Percentiles rank a stretch among this genome's conserved stretches.
Evolutionary conservation across 331 rosid genomes (phyloP).

Genomic region (Phaseolus coccineus): DNA sequence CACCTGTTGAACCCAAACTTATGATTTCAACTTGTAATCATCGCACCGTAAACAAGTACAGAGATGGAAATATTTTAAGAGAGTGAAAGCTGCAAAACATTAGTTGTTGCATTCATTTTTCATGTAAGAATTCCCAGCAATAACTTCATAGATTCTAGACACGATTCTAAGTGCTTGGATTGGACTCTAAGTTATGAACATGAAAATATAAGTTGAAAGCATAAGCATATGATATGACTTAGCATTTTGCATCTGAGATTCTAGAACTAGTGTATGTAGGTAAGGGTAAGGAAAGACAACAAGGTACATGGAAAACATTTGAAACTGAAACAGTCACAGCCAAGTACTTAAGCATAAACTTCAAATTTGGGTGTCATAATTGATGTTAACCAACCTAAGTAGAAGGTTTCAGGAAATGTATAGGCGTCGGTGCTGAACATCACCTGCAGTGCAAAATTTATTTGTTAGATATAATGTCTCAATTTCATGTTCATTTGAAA

Average conservation of each 20-base stretch:
- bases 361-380: constrained; percentile 2
- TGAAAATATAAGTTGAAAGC: not conserved
- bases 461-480: constrained; percentile 33
- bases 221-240: not conserved
- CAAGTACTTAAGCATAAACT: not conserved
- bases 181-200: not conserved
- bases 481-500: constrained; percentile 6
- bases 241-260: not conserved
- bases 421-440: constrained; percentile 95
- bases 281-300: not conserved
- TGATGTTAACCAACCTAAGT: constrained; percentile 69
- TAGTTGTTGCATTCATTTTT: constrained; percentile 4
- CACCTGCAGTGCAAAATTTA: constrained; percentile 77
- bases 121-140: constrained; percentile 16
- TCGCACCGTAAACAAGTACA: not conserved
- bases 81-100: not conserved
- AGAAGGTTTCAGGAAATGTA: constrained; percentile 85
- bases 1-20: constrained; percentile 62
- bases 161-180: not conserved
- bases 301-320: constrained; percentile 6
- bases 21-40: constrained; percentile 9
- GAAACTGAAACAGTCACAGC: constrained; percentile 20
- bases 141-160: not conserved
- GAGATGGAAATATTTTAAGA: not conserved
- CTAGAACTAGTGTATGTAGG: not conserved